A percentile compares a stretch with the other conserved stretches of the same genome.
Evolutionary conservation across 1,139 yeast genomes (phyloP).

Genomic region (Yamadazyma membranifaciens): DNA sequence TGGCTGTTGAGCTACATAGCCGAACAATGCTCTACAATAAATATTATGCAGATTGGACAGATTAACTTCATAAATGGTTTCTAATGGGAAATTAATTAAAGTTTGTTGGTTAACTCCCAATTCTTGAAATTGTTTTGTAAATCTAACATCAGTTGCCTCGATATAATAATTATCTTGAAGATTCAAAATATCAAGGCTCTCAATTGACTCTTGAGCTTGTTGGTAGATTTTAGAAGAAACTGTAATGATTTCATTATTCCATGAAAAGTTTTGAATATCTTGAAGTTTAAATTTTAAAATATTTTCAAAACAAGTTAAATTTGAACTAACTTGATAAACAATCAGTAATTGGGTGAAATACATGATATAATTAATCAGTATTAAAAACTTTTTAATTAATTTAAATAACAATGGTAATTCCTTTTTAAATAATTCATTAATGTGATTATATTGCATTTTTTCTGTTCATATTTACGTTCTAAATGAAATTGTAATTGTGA

Average conservation of each 20-base stretch:
- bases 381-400: conserved; percentile 19
- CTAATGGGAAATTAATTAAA: background rate
- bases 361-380: conserved; percentile 8
- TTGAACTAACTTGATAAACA: conserved; percentile 24
- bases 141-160: conserved; percentile 8
- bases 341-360: conserved; percentile 21
- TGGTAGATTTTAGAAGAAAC: background rate
- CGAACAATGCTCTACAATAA: conserved; percentile 32
- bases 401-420: conserved; percentile 41
- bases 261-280: background rate
- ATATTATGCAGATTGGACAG: background rate
- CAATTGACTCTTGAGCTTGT: conserved; percentile 17
- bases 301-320: conserved; percentile 1
- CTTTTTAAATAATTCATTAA: conserved; percentile 31
- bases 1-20: conserved; percentile 26
- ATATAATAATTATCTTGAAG: conserved; percentile 20
- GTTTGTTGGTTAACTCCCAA: background rate
- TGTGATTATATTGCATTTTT: conserved; percentile 26
- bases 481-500: conserved; percentile 27
- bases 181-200: conserved; percentile 20
- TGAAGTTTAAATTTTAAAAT: conserved; percentile 2
- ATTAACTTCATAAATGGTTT: background rate
- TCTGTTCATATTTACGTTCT: conserved; percentile 31
- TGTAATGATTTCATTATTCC: conserved; percentile 1
- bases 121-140: background rate